A percentile compares a stretch with the other conserved stretches of the same genome.
These are phyloP conservation scores for Gastrolobium bilobum DNA, from an alignment of 306 rosid species.

Conservation along the genomic window DNA sequence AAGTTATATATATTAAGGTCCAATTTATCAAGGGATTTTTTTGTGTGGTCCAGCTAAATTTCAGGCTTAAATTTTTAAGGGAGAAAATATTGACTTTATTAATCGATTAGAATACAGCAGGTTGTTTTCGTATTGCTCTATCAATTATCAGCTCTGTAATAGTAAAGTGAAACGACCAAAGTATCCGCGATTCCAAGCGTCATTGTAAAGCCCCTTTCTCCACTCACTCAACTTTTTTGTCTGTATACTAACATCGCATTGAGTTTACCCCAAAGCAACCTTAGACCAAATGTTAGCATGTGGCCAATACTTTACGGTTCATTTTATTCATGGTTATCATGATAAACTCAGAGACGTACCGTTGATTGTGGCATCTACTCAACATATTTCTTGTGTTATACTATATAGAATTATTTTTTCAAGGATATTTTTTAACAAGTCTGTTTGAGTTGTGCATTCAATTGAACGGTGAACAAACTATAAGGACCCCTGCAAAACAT, in stretches of 20 bases:
- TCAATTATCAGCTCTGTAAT: too few relatives aligned
- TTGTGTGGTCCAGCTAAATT: too few relatives aligned
- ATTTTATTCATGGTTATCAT: not conserved
- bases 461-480: too few relatives aligned
- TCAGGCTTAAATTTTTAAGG: too few relatives aligned
- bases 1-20: too few relatives aligned
- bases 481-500: too few relatives aligned
- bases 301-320: constrained; percentile 9
- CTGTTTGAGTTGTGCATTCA: constrained; percentile 2
- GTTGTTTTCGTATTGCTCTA: too few relatives aligned
- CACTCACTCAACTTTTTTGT: not conserved
- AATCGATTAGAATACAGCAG: too few relatives aligned
- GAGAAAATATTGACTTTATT: too few relatives aligned
- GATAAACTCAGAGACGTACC: not conserved
- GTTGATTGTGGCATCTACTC: not conserved
- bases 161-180: not conserved
- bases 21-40: too few relatives aligned
- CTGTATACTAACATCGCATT: not conserved
- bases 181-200: not conserved
- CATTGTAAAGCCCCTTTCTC: not conserved
- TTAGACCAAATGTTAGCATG: not conserved
- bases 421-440: not conserved
- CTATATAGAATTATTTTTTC: not conserved
- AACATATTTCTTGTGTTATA: too few relatives aligned
- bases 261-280: not conserved